Evolutionary conservation across 2,329 filamentous ascomycete genomes (phyloP).

Genomic region (Trichoderma atroviride): DNA sequence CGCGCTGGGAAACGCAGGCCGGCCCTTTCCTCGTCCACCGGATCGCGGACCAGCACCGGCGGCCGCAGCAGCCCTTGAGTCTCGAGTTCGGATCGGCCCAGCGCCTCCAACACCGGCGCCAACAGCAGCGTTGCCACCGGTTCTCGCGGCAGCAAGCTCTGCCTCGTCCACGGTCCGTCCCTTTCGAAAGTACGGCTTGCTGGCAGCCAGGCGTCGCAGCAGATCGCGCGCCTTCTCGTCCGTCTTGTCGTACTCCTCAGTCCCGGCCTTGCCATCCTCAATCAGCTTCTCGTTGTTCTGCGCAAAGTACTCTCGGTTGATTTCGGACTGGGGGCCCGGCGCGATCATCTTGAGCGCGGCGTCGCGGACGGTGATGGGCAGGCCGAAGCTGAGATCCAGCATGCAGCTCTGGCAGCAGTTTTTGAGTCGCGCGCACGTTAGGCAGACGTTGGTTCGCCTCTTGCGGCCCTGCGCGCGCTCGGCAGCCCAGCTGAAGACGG

Average conservation of each 20-base stretch:
- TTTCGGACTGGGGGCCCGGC: constrained; percentile 84
- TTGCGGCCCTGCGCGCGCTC: constrained; percentile 85
- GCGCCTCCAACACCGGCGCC: constrained; percentile 63
- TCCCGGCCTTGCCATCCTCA: constrained; percentile 81
- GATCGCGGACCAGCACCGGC: constrained; percentile 54
- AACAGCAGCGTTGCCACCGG: constrained; percentile 51
- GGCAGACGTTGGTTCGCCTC: constrained; percentile 91
- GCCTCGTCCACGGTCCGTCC: constrained; percentile 71
- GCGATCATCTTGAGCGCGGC: constrained; percentile 97
- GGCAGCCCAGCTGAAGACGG: constrained; percentile 91
- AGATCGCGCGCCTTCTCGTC: constrained; percentile 95
- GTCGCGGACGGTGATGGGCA: constrained; percentile 93
- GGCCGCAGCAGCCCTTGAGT: constrained; percentile 57
- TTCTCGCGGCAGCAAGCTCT: constrained; percentile 41
- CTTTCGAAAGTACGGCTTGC: constrained; percentile 94
- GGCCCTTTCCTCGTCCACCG: constrained; percentile 44
- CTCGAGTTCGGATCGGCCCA: constrained; percentile 78
- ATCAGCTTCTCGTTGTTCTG: constrained; percentile 97
- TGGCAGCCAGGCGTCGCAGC: constrained; percentile 79
- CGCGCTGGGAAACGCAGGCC: constrained; percentile 66
- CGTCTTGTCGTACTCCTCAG: constrained; percentile 93
- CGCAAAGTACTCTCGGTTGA: constrained; percentile 97
- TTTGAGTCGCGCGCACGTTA: constrained; percentile 95
- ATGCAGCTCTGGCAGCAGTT: constrained; percentile 99
- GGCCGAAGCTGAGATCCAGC: constrained; percentile 93